phyloP scores from a whole-genome alignment of 164 flowering plant genomes.

The Vitis amurensis region DNA sequence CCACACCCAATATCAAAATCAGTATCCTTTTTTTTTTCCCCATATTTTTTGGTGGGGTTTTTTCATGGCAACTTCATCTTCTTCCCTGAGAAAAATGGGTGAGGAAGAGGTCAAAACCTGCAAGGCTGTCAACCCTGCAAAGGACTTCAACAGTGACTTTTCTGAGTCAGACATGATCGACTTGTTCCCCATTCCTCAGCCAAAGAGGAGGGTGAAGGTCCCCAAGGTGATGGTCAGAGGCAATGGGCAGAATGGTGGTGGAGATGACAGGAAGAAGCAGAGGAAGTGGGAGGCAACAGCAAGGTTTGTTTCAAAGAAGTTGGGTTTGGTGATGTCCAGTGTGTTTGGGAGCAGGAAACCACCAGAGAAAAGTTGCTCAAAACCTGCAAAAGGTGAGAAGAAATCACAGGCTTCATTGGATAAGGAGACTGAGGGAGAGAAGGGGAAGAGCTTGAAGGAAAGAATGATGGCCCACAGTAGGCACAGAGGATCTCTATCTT shows the following conservation, averaged over 20 bases:
- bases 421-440: background rate
- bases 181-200: constrained; percentile 8
- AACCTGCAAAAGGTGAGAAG: no score
- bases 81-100: no score
- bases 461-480: background rate
- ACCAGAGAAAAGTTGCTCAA: background rate
- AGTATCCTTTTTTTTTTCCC: no score
- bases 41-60: no score
- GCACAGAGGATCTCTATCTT: background rate
- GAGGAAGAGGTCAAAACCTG: no score
- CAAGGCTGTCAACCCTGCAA: no score
- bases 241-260: constrained; percentile 9
- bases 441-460: background rate
- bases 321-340: constrained; percentile 13
- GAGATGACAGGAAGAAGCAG: background rate
- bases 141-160: no score
- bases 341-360: constrained; percentile 10
- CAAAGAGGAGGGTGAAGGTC: constrained; percentile 14
- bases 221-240: constrained; percentile 15
- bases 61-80: no score
- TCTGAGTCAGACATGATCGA: no score
- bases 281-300: background rate
- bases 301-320: constrained; percentile 6
- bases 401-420: background rate
- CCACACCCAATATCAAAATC: no score